Conservation (phyloP, 345 rosid species). For the Eucalyptus sp. region DNA sequence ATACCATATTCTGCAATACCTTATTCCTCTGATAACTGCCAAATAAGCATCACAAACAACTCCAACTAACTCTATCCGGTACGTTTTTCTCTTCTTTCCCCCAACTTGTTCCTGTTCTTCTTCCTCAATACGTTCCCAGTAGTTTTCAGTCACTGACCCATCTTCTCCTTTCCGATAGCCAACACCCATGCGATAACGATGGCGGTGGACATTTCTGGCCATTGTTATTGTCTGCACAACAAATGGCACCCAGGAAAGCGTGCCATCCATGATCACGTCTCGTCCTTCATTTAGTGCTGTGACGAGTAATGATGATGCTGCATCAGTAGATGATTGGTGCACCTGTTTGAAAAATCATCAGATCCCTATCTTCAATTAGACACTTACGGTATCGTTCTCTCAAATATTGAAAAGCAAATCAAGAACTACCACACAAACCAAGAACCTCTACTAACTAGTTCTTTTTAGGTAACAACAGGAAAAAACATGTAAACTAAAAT, state of each 20-base stretch:
- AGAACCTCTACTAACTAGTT: background rate
- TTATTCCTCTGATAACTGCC: constrained; percentile 90
- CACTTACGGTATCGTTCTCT: background rate
- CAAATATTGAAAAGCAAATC: background rate
- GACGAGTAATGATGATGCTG: constrained; percentile 85
- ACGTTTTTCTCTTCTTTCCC: constrained; percentile 53
- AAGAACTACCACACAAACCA: background rate
- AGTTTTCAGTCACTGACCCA: constrained; percentile 62
- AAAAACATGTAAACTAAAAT: background rate
- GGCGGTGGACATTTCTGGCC: constrained; percentile 82
- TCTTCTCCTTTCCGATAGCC: constrained; percentile 57
- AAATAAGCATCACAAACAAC: constrained; percentile 91
- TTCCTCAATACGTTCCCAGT: constrained; percentile 70
- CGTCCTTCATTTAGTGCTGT: constrained; percentile 91
- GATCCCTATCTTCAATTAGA: background rate
- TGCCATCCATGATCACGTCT: constrained; percentile 95
- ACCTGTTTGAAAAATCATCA: constrained; percentile 30
- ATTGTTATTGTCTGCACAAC: constrained; percentile 81
- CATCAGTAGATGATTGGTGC: constrained; percentile 93
- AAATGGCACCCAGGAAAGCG: constrained; percentile 86
- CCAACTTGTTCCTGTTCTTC: constrained; percentile 36
- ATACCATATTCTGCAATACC: constrained; percentile 16
- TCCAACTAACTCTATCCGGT: constrained; percentile 91
- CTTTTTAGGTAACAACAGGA: background rate
- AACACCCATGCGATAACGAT: constrained; percentile 75